These are phyloP conservation scores for Penicillium sp. DNA, from an alignment of 2,329 filamentous ascomycete species.

Conservation along the genomic window DNA sequence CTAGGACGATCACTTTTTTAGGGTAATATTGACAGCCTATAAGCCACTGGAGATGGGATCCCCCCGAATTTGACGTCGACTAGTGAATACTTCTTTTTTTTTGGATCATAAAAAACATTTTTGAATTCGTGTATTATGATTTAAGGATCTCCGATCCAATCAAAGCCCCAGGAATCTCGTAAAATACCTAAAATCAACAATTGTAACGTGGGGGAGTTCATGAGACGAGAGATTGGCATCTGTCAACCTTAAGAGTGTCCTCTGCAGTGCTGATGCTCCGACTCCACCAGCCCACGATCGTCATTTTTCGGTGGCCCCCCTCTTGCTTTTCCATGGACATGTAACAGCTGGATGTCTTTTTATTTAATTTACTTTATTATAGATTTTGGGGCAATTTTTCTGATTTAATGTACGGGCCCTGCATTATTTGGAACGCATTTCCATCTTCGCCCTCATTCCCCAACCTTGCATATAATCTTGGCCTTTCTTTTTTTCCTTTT, in stretches of 20 bases:
- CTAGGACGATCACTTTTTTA: too few relatives aligned
- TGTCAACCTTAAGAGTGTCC: conserved; percentile 15
- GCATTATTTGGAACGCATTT: conserved; percentile 23
- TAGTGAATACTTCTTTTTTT: too few relatives aligned
- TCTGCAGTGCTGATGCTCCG: background rate
- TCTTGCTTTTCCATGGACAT: conserved; percentile 32
- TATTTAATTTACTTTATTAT: conserved; percentile 9
- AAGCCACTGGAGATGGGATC: too few relatives aligned
- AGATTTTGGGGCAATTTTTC: conserved; percentile 5
- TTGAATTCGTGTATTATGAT: too few relatives aligned
- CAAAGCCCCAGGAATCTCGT: background rate
- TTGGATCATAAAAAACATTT: too few relatives aligned
- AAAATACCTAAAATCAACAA: too few relatives aligned
- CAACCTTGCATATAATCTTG: conserved; percentile 29
- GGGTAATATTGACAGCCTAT: too few relatives aligned
- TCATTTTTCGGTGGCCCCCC: conserved; percentile 30
- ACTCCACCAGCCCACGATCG: conserved; percentile 26
- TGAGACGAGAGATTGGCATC: conserved; percentile 18
- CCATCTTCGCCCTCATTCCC: conserved; percentile 22
- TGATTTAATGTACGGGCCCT: conserved; percentile 25
- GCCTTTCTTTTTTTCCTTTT: conserved; percentile 12
- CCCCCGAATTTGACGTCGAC: too few relatives aligned
- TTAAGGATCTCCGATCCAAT: background rate
- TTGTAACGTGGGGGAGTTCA: background rate
- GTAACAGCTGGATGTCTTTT: conserved; percentile 18